Evolutionary conservation across 352 stramenopile species (phyloP).

Genomic region (Pythium oligandrum): DNA sequence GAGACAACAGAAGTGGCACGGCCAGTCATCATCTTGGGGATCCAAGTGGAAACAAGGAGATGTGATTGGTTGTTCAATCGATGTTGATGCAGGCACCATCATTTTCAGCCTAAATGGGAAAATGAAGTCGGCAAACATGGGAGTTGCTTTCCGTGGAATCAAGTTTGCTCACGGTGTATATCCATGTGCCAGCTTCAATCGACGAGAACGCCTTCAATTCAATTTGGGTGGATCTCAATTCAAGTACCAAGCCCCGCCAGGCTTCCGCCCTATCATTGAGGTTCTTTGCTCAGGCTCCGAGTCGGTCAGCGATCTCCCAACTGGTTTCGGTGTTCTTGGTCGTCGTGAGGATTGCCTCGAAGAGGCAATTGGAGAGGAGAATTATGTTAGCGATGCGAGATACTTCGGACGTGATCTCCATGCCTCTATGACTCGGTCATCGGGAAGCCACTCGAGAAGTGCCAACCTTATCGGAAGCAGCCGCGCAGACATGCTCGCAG

Average conservation of each 20-base stretch:
- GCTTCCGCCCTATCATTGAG: conserved; percentile 78
- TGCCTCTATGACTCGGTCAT: conserved; percentile 64
- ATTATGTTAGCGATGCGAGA: conserved; percentile 68
- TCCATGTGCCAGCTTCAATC: conserved; percentile 86
- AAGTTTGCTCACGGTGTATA: conserved; percentile 82
- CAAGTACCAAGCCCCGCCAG: conserved; percentile 64
- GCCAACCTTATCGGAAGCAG: conserved; percentile 26
- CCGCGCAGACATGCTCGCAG: conserved; percentile 62
- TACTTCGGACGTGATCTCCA: conserved; percentile 79
- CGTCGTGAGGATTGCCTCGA: conserved; percentile 77
- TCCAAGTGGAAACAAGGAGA: conserved; percentile 91
- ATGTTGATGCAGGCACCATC: conserved; percentile 83
- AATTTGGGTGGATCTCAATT: conserved; percentile 83
- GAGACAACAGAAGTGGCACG: conserved; percentile 90
- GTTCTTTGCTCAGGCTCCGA: conserved; percentile 37
- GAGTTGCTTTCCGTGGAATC: conserved; percentile 75
- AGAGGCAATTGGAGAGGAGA: conserved; percentile 80
- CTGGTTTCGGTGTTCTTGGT: conserved; percentile 76
- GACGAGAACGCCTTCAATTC: conserved; percentile 79
- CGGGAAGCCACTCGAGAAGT: conserved; percentile 26
- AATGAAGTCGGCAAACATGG: conserved; percentile 83
- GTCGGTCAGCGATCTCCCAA: conserved; percentile 45
- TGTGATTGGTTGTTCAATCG: conserved; percentile 87
- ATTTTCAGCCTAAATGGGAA: conserved; percentile 92
- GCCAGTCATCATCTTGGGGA: conserved; percentile 77